Base-by-base conservation (phyloP, 176 grass and related monocot species). In the Avena insularis region DNA sequence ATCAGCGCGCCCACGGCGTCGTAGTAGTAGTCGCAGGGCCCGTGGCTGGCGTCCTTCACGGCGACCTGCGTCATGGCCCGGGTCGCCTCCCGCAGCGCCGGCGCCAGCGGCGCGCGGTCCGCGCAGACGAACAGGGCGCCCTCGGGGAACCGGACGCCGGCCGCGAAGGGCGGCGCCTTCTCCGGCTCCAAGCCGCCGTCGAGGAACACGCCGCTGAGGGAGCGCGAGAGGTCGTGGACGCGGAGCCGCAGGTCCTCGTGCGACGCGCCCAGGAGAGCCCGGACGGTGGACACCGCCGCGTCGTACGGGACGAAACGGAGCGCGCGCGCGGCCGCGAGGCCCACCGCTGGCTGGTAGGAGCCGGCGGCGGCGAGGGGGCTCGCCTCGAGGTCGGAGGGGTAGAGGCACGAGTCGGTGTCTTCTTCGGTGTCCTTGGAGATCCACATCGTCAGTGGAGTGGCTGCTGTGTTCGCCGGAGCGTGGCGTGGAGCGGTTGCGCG, bases 191-290 rank as follows among this genome's bases (percentile, higher is more conserved):
- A 8, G 64, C 64, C 64, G 31, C 64, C 29, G 64, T 67, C 16
- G 64, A 67, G 29, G 64, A 67, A 67, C 0, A 67, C 29, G 12
- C 64, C 29, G 29, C 16, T 36, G 64, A 67, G 64, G 64, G 64
- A 67, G 64, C 64, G 15, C 29, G 64, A 67, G 64, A 67, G 64
- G 14, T 67, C 64, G 64, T 67, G 64, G 13, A 67, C 64, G 64
- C 64, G 64, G 14, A 63, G 78, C 17, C n/a, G 40, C 13, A 80
- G 78, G 78, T 80, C 78, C n/a, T 80, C 40, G 59, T 80, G 78
- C 7, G 40, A 64, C 3, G 40, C 78, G 20, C 58, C 36, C 20
- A 27, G 56, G 2, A 80, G 13, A 2, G 38, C 20, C 5, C 78
- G 56, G n/a, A 80, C 78, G 21, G 38, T 36, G 78, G 78, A 80